These are phyloP conservation scores for Penicillium cinerascens DNA, from an alignment of 495 filamentous ascomycete species.

Conservation along the genomic window DNA sequence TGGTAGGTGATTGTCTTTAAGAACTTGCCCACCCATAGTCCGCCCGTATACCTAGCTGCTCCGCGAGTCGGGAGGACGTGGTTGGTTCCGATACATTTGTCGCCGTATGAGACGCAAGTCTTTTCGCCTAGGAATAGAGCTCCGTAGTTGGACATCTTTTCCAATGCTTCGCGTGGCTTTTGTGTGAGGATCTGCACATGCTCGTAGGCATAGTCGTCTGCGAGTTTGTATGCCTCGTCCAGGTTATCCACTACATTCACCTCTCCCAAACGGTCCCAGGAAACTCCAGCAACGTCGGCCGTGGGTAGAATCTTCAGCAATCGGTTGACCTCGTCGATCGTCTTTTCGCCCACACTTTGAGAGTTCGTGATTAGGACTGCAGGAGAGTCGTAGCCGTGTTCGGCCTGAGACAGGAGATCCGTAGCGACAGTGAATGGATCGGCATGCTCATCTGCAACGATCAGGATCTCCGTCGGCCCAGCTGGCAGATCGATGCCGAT, in stretches of 20 bases:
- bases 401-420: conserved; percentile 50
- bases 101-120: conserved; percentile 52
- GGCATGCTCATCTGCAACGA: conserved; percentile 47
- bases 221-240: conserved; percentile 48
- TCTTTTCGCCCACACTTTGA: conserved; percentile 35
- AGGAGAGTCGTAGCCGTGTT: conserved; percentile 52
- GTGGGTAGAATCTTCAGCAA: conserved; percentile 43
- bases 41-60: conserved; percentile 47
- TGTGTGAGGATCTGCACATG: conserved; percentile 53
- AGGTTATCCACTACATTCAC: conserved; percentile 40
- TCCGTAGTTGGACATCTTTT: conserved; percentile 51
- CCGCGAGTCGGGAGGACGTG: conserved; percentile 51
- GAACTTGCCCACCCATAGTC: conserved; percentile 53
- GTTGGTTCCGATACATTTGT: conserved; percentile 55
- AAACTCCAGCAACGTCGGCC: conserved; percentile 37
- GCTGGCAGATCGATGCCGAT: conserved; percentile 54
- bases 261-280: conserved; percentile 49
- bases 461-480: conserved; percentile 53
- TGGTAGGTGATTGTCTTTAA: conserved; percentile 52
- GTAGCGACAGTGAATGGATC: conserved; percentile 51
- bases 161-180: conserved; percentile 44
- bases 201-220: conserved; percentile 50
- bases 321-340: conserved; percentile 37
- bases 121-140: conserved; percentile 52
- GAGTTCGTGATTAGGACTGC: conserved; percentile 48